A percentile compares a stretch with the other conserved stretches of the same genome.
phyloP scores from a whole-genome alignment of 2,329 filamentous ascomycete genomes.

The Microthyrium microscopicum region DNA sequence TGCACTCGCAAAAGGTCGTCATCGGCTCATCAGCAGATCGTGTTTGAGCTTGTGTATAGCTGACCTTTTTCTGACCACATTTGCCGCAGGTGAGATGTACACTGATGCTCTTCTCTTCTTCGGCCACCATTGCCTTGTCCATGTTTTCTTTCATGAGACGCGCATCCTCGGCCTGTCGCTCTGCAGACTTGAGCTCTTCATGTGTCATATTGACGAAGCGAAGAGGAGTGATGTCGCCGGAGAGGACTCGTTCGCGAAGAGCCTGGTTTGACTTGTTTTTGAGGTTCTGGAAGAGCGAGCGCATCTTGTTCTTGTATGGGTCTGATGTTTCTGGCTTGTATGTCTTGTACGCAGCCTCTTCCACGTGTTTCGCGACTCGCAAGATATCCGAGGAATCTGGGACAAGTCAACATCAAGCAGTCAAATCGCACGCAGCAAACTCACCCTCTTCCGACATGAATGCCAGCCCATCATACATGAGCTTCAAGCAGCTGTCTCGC shows the following conservation, averaged over 20 bases:
- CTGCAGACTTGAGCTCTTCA: constrained; percentile 78
- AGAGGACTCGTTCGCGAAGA: constrained; percentile 60
- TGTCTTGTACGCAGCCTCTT: constrained; percentile 55
- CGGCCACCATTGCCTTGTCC: constrained; percentile 89
- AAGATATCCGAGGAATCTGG: constrained; percentile 49
- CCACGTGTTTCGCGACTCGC: constrained; percentile 49
- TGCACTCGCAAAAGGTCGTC: constrained; percentile 40
- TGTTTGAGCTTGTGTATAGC: constrained; percentile 92
- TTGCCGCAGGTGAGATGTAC: constrained; percentile 77
- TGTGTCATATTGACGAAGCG: constrained; percentile 74
- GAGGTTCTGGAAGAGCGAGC: constrained; percentile 84
- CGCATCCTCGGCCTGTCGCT: constrained; percentile 59
- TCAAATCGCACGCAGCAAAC: constrained; percentile 9
- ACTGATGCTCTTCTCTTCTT: constrained; percentile 80
- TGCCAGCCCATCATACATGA: constrained; percentile 87
- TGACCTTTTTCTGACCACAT: constrained; percentile 86
- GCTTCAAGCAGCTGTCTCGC: constrained; percentile 72
- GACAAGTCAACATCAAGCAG: neutral
- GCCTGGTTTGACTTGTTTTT: constrained; percentile 78
- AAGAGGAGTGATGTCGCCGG: constrained; percentile 52
- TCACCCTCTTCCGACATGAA: constrained; percentile 42
- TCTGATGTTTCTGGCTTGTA: constrained; percentile 53
- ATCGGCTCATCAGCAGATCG: constrained; percentile 83
- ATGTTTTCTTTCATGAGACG: constrained; percentile 82
- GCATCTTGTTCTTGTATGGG: constrained; percentile 75